phyloP scores from a whole-genome alignment of 2,329 filamentous ascomycete genomes.

The Aspergillus thermomutatus region DNA sequence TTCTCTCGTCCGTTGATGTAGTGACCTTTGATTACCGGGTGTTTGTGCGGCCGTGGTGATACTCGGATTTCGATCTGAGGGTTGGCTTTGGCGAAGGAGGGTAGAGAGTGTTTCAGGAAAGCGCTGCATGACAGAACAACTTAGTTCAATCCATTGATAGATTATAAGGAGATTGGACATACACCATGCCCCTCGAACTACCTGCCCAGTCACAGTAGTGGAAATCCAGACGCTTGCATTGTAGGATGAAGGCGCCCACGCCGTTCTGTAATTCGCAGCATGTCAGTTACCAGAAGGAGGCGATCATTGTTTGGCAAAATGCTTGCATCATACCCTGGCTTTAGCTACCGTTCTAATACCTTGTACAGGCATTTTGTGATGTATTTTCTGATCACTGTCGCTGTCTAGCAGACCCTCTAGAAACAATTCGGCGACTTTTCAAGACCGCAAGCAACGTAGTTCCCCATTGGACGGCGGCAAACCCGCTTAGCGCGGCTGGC shows the following conservation, averaged over 20 bases:
- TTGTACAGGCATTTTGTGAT: conserved; percentile 42
- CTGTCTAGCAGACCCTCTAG: not conserved
- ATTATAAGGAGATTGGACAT: conserved; percentile 28
- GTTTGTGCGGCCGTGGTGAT: conserved; percentile 82
- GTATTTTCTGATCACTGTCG: conserved; percentile 6
- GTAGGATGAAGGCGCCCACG: conserved; percentile 91
- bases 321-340: conserved; percentile 48
- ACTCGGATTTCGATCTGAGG: conserved; percentile 89
- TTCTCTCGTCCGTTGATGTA: conserved; percentile 91
- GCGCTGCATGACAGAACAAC: conserved; percentile 49
- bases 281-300: conserved; percentile 2
- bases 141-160: not conserved
- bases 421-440: conserved; percentile 25
- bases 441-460: conserved; percentile 13
- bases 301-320: not conserved
- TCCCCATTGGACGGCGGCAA: conserved; percentile 26
- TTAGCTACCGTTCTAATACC: conserved; percentile 54
- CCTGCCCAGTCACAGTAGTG: conserved; percentile 97
- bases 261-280: conserved; percentile 66
- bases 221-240: conserved; percentile 93
- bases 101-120: conserved; percentile 76
- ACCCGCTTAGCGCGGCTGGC: conserved; percentile 22
- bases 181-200: conserved; percentile 95
- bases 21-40: conserved; percentile 82
- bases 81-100: conserved; percentile 74